Evolutionary conservation across 2,329 filamentous ascomycete genomes (phyloP).

Genomic region (Fusarium sp.): DNA sequence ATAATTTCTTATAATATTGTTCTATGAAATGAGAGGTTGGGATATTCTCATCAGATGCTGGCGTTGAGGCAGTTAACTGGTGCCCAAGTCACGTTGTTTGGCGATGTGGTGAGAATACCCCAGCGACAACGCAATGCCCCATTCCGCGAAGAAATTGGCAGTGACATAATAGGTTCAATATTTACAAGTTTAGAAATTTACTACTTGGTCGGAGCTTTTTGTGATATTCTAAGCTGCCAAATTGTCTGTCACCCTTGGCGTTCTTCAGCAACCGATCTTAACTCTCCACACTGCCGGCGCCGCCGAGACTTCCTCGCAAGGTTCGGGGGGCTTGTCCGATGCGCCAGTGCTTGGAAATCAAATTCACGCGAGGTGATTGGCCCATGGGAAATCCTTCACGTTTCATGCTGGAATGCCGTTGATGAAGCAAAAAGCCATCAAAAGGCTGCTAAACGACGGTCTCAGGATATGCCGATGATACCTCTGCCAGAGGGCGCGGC

Average conservation of each 20-base stretch:
- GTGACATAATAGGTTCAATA: not conserved
- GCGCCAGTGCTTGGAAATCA: constrained; percentile 24
- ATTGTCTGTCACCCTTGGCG: not conserved
- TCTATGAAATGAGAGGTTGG: not conserved
- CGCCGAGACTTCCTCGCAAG: constrained; percentile 2
- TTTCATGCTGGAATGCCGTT: constrained; percentile 32
- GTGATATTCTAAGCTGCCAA: not conserved
- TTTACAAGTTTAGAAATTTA: not conserved
- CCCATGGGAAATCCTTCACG: not conserved
- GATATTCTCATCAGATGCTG: not conserved
- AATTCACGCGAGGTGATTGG: constrained; percentile 23
- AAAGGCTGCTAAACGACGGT: not conserved
- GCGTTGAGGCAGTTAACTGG: not conserved
- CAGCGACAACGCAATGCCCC: too few species aligned
- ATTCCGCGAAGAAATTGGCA: not conserved
- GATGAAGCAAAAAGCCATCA: not conserved
- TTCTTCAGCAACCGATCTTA: not conserved
- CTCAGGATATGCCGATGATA: not conserved
- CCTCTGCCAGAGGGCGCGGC: not conserved
- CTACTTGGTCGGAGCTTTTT: not conserved
- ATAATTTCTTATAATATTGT: not conserved
- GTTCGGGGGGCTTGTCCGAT: constrained; percentile 9
- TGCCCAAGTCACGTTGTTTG: not conserved
- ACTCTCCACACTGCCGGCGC: not conserved
- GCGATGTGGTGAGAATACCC: not conserved